Evolutionary conservation across 768 basidiomycete genomes (phyloP), one percentile per base, ranked within the genome.

Genomic region (Cyclocybe aegerita): DNA sequence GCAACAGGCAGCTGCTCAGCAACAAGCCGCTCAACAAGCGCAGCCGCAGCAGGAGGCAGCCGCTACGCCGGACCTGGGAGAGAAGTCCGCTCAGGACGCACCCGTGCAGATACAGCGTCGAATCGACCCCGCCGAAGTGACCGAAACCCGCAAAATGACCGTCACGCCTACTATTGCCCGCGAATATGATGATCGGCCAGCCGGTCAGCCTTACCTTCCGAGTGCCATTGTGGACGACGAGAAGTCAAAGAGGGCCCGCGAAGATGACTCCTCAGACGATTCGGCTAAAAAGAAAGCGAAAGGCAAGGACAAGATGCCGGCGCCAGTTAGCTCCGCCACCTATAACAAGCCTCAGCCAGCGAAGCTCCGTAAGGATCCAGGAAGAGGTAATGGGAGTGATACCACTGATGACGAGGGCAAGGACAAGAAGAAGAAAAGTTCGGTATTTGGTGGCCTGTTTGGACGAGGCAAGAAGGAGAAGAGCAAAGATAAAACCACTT

Each of bases 91-190:
- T 16, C 61, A 56, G 2, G 56, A 59, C 42, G 53, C 57, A 7
- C 48, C 42, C 17, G 33, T 53, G 9, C 59, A 62, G 48, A 50
- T 34, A 31, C 37, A 51, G 12, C 55, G 59, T 31, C 55, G 51
- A 17, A 68, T 85, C 52, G 93, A 93, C 65, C 86, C 86, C 10
- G 76, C 80, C 1, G 82, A 88, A 44, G 80, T 71, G 5, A 80
- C 72, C 1, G 93, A 90, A 62, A 93, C 93, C 5, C 79, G 80
- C 48, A 85, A 89, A 56, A 72, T 93, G 48, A 86, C 83, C 8
- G 83, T 81, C 50, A 95, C 92, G 0, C 93, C 93, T 1, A 73
- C 79, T 1, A 82, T 95, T 15, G 88, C 83, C 9, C 84, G 87
- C 11, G 82, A 81, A 12, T 75, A 68, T 30, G 75, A 70, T 30